Conservation (phyloP, 2,329 filamentous ascomycete species). For the Coniella vitis region DNA sequence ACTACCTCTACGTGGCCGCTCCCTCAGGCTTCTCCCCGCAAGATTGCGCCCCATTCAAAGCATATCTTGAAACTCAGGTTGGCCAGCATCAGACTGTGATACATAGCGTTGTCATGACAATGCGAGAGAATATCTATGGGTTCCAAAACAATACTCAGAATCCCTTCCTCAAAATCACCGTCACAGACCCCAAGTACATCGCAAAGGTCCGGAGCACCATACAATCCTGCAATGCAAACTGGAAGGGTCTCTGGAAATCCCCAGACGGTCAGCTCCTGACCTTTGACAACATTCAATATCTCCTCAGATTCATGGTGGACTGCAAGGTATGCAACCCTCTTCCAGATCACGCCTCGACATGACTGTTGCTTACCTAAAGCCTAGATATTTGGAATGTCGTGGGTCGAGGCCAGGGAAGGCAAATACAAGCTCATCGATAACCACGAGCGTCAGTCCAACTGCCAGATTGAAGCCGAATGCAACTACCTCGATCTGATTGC, state of each 20-base stretch:
- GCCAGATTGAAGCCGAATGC: slow-evolving; percentile 88
- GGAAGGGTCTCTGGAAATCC: slow-evolving; percentile 80
- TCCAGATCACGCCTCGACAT: too few relatives aligned
- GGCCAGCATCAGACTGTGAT: slow-evolving; percentile 69
- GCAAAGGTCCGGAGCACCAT: slow-evolving; percentile 67
- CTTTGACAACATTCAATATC: slow-evolving; percentile 93
- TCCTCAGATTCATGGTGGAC: slow-evolving; percentile 96
- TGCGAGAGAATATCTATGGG: slow-evolving; percentile 86
- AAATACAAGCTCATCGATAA: slow-evolving; percentile 66
- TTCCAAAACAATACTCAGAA: slow-evolving; percentile 91
- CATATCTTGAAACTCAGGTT: slow-evolving; percentile 72
- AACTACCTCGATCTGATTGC: slow-evolving; percentile 78
- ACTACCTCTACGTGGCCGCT: slow-evolving; percentile 91
- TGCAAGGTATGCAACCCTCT: slow-evolving; percentile 55
- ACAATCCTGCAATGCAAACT: slow-evolving; percentile 73
- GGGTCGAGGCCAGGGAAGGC: slow-evolving; percentile 77
- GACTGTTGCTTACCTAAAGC: not conserved
- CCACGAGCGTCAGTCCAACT: slow-evolving; percentile 73
- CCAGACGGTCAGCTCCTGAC: slow-evolving; percentile 69
- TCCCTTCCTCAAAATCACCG: slow-evolving; percentile 88
- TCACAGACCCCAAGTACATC: slow-evolving; percentile 83
- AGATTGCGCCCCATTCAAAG: slow-evolving; percentile 72
- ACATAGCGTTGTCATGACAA: slow-evolving; percentile 71
- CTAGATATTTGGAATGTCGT: slow-evolving; percentile 88
- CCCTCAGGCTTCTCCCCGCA: slow-evolving; percentile 72